Evolutionary conservation across 148 eudicot species (phyloP).

Genomic region (Amaranthus palmeri): DNA sequence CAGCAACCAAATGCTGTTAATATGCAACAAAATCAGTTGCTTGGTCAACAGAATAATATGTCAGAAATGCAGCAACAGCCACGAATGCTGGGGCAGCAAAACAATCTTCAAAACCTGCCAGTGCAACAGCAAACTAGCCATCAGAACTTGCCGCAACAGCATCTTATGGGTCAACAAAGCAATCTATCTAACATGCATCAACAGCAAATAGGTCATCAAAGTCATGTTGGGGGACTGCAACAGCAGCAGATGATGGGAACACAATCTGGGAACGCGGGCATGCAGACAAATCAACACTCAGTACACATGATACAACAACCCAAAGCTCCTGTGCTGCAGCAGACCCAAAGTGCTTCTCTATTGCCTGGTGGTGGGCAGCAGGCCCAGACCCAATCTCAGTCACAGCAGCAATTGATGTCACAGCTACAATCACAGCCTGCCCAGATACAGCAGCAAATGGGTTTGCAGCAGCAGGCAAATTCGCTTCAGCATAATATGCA

Average conservation of each 20-base stretch:
- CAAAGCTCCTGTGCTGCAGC: constrained; percentile 60
- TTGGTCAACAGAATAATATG: constrained; percentile 59
- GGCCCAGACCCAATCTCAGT: constrained; percentile 52
- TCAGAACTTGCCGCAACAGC: constrained; percentile 53
- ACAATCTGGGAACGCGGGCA: constrained; percentile 58
- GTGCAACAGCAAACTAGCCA: constrained; percentile 56
- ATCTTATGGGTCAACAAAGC: constrained; percentile 43
- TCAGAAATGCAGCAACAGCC: constrained; percentile 72
- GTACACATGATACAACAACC: constrained; percentile 62
- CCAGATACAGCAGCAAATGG: constrained; percentile 66
- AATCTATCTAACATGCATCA: constrained; percentile 55
- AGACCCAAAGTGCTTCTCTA: constrained; percentile 51
- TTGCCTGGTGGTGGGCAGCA: constrained; percentile 56
- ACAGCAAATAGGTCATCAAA: constrained; percentile 65
- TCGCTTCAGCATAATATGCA: constrained; percentile 68
- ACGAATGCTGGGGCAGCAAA: constrained; percentile 61
- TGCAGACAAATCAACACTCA: constrained; percentile 64
- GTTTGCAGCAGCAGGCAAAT: constrained; percentile 65
- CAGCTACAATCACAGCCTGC: constrained; percentile 77
- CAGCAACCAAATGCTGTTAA: constrained; percentile 46
- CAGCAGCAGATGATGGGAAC: constrained; percentile 62
- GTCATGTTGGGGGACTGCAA: constrained; percentile 42
- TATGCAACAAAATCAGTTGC: constrained; percentile 54
- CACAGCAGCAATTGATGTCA: constrained; percentile 69
- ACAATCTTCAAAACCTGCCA: constrained; percentile 50